Evolutionary conservation across 1,284 basidiomycete genomes (phyloP), one percentile per base, ranked within the genome.

Genomic region (Paramarasmius palmivorus): DNA sequence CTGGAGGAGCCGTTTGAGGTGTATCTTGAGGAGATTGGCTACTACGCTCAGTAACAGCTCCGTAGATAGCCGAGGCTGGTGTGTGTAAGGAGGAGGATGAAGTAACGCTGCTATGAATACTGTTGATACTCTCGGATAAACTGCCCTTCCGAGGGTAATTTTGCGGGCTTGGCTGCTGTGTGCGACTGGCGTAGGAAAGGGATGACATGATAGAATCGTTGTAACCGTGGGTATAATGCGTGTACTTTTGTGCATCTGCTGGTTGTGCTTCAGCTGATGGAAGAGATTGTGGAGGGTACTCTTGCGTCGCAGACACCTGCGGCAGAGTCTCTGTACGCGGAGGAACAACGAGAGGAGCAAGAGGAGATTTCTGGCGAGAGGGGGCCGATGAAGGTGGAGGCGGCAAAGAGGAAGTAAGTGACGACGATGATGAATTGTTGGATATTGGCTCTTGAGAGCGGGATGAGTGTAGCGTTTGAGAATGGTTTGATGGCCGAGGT

Each of bases 341-440:
- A 0, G 81, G 77, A 20, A 76, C 73, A 38, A 73, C 61, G 9
- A 78, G 72, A 19, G 76, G 76, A 1, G 74, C 60, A 5, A 71
- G 69, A 17, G 68, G 62, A 14, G 69, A 67, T 57, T 71, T 73
- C 57, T 38, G 68, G 65, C 29, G 61, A 52, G 29, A 63, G 54
- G 59, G 54, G 41, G 45, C 61, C 44, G 68, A 65, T 34, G 60
- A 53, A 62, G 70, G 66, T 38, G 66, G 29, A 12, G 29, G 7
- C 29, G 29, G 29, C 29, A 32, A 32, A 6, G 29, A 44, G 29
- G 32, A 12, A 20, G 12, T 49, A n/a, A 50, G 49, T n/a, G 54
- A 48, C 5, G 49, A 41, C 41, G 54, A 48, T 19, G 54, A 41
- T 17, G 60, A 41, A 59, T 51, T 25, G 49, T 59, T 51, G 32